These are phyloP conservation scores for Saccharomycopsis lassenensis DNA, from an alignment of 805 yeast species.

Conservation along the genomic window DNA sequence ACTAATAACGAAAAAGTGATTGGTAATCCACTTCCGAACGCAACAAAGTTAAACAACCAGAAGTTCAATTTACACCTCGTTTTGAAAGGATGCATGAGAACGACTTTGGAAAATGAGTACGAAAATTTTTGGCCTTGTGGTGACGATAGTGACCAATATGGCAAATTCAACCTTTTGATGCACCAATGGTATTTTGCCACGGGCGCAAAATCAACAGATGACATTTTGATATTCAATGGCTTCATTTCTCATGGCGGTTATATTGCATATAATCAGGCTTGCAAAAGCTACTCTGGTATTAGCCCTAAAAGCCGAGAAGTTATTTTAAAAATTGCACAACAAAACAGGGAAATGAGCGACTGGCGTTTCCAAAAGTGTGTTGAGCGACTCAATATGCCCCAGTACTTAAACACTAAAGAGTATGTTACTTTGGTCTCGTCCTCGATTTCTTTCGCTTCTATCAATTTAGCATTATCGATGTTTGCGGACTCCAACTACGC, in stretches of 20 bases:
- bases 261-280: slow-evolving; percentile 1
- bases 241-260: slow-evolving; percentile 7
- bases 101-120: too few species aligned
- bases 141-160: slow-evolving; percentile 2
- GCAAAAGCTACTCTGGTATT: neutral
- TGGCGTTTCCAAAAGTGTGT: slow-evolving; percentile 2
- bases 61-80: too few species aligned
- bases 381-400: slow-evolving; percentile 2
- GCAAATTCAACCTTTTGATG: slow-evolving; percentile 2
- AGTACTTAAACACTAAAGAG: neutral
- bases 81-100: too few species aligned
- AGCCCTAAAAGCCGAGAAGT: neutral
- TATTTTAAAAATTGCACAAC: neutral
- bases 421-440: slow-evolving; percentile 1
- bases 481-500: slow-evolving; percentile 7
- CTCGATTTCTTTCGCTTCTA: slow-evolving; percentile 1
- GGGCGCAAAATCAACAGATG: neutral
- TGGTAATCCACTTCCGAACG: too few species aligned
- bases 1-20: too few species aligned
- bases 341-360: neutral
- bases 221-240: slow-evolving; percentile 2
- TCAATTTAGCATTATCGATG: slow-evolving; percentile 5
- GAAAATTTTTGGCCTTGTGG: too few species aligned
- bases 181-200: slow-evolving; percentile 4
- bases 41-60: too few species aligned